Conservation (phyloP, 1,284 basidiomycete genomes). For the Polyporus tsugae region DNA sequence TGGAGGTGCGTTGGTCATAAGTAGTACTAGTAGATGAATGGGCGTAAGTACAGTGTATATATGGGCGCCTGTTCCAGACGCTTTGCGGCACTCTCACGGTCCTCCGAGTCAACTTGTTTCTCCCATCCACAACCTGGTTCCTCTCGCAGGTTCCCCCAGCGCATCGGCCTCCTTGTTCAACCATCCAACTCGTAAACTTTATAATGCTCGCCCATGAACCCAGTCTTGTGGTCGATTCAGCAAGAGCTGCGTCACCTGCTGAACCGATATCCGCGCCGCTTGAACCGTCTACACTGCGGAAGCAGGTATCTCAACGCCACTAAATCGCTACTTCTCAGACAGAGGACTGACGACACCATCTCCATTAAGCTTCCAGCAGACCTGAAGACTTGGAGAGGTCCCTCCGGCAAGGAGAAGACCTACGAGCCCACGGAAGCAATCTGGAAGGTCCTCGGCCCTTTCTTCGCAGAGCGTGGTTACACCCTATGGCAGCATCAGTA, state of each 20-base stretch:
- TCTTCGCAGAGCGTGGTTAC: conserved; percentile 3
- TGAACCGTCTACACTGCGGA: neutral
- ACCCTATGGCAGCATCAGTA: neutral
- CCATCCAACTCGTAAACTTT: neutral
- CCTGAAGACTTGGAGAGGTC: neutral
- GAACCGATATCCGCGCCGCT: neutral
- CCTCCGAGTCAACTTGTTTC: neutral
- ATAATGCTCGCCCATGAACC: neutral
- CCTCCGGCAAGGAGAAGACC: neutral
- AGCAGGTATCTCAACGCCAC: neutral
- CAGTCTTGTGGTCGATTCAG: neutral
- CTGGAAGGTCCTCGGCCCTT: neutral
- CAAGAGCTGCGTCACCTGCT: neutral
- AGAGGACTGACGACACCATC: neutral
- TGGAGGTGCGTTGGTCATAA: too few relatives aligned
- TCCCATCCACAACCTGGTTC: neutral
- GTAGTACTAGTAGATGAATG: too few relatives aligned
- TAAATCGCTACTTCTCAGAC: neutral
- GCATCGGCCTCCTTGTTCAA: neutral
- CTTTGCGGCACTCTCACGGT: too few relatives aligned
- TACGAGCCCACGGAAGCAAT: neutral
- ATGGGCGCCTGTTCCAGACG: too few relatives aligned
- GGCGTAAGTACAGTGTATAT: too few relatives aligned
- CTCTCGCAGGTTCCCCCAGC: neutral
- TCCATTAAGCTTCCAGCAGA: neutral